A percentile compares a stretch with the other conserved stretches of the same genome.
Conservation (phyloP, 2,329 filamentous ascomycete species). For the Lachnellula suecica region DNA sequence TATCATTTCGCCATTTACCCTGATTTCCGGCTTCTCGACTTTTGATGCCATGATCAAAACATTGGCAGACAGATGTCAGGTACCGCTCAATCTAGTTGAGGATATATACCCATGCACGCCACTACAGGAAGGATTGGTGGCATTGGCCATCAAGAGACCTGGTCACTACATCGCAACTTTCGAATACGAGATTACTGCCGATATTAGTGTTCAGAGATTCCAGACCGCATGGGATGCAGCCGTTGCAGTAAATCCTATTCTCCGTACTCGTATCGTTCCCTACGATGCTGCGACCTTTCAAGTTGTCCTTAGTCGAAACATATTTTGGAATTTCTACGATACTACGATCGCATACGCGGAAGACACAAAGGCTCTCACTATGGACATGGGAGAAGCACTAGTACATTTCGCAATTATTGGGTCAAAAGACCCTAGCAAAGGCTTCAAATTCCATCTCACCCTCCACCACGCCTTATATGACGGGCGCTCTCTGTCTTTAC, state of each 20-base stretch:
- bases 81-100: conserved; percentile 21
- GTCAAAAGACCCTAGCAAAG: not conserved
- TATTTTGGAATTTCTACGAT: not conserved
- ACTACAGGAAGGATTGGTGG: conserved; percentile 37
- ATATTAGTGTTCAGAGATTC: not conserved
- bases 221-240: not conserved
- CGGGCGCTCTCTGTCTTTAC: not conserved
- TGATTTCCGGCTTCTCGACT: not conserved
- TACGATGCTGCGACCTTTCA: not conserved
- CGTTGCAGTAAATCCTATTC: not conserved
- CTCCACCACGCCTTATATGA: not conserved
- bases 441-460: not conserved
- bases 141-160: conserved; percentile 29
- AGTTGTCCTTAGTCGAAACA: not conserved
- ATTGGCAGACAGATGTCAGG: not conserved
- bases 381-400: not conserved
- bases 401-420: not conserved
- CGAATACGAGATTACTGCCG: not conserved
- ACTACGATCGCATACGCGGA: not conserved
- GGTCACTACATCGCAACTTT: not conserved
- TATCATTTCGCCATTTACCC: not conserved
- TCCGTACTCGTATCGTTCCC: not conserved
- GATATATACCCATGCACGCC: conserved; percentile 38
- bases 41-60: not conserved
- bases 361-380: not conserved